Evolutionary conservation across 1,284 basidiomycete species (phyloP), one percentile per base, ranked within the genome.

Genomic region (Cryptococcus amylolentus): DNA sequence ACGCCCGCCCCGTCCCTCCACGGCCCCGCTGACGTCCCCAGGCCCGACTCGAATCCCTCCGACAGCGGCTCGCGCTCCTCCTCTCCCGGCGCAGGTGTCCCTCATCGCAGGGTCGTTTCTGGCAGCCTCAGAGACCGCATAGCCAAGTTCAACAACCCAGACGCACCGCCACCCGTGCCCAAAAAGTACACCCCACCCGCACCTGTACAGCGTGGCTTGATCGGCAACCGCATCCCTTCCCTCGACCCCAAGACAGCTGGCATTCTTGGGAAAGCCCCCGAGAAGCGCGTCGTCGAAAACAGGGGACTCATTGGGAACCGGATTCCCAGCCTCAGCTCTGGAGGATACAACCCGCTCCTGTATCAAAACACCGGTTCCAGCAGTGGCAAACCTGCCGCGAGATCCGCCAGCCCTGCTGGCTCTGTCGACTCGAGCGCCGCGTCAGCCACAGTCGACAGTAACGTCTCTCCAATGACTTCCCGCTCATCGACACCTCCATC

Each of bases 91-190:
- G 47, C 28, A 10, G 53, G 53, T 47, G 49, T 48, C 40, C 58
- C 51, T 43, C 52, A 66, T 59, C 38, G 57, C 23, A 68, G 72
- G 6, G 52, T 65, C 45, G 69, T 76, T 8, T 71, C 70, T 18
- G 69, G 72, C 42, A 73, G 71, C 3, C 68, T 77, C 50, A 71
- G 70, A 61, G 76, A 77, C 55, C 69, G 76, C 35, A 77, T 77
- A 43, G 76, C 76, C 14, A 71, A 70, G 55, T 77, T 77, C 61
- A 72, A 73, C 64, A 73, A 75, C 42, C 63, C 69, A 8, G 62
- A 69, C 37, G 72, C 67, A 10, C 62, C 69, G 0, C 69, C 69
- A 14, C 70, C 71, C 4, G 54, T 73, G n/a, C 74, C 74, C 5
- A 65, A 57, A 42, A 65, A 68, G 38, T 65, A 71, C 18, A 71